Base-by-base conservation (phyloP, 441 rosid genomes). In the Corymbia calophylla region DNA sequence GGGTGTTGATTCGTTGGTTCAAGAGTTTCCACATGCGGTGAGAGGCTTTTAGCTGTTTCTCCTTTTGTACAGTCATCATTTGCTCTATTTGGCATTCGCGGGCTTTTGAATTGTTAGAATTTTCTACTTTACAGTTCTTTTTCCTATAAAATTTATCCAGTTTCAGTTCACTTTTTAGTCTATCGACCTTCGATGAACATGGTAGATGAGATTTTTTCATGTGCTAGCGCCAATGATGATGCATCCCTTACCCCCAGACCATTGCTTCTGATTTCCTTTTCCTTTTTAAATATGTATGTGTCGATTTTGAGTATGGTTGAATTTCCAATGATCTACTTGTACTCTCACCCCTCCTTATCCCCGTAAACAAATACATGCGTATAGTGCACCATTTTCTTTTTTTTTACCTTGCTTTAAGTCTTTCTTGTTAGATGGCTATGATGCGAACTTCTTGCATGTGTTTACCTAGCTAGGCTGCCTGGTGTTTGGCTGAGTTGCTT, bases 1-100 rank as follows among this genome's bases (percentile, higher is more conserved):
- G 70, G 93, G 95, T 51, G 87, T 89, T 88, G 95, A 94, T 91
- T 93, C 95, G 18, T 58, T 80, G 35, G 92, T 93, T 90, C 95
- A 93, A 84, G 97, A 95, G 53, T 94, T 93, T 90, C 58, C 94
- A 81, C 97, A 96, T 53, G 89, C 91, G 97, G 99, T 98, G 87
- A 88, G 98, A 92, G 48, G 88, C 90, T 91, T 89, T 62, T 6
- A 44, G 80, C 58, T 84, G 54, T 91, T n/a, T 88, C 56, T 87
- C 88, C 89, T 87, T 39, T 9, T 89, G 64, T 9, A 21, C 21
- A 47, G 70, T 29, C 11, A 48, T 13, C 87, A 27, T 27, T 55
- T 88, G 29, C 35, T 54, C 51, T 44, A 73, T 21, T 47, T 2
- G 2, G 47, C 25, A 55, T 77, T 13, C 19, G 53, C 49, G 4